These are phyloP conservation scores for Meripilus lineatus DNA, from an alignment of 1,284 basidiomycete species.

Conservation along the genomic window DNA sequence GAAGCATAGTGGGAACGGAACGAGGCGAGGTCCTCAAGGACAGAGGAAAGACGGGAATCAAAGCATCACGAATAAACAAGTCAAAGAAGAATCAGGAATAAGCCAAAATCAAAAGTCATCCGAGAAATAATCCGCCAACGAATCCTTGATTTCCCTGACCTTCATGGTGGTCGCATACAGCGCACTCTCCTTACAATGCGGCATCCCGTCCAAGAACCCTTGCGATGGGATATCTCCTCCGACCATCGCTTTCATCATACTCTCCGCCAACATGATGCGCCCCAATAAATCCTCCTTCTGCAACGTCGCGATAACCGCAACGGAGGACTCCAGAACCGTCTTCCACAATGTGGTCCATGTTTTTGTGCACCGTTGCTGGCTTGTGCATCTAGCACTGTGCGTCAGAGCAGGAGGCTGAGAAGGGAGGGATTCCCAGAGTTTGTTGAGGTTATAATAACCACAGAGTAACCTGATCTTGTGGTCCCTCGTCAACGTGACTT, in stretches of 20 bases:
- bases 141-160: conserved; percentile 28
- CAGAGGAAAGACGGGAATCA: no score
- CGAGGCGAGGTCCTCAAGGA: no score
- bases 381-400: conserved; percentile 35
- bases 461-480: conserved; percentile 39
- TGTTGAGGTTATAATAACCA: conserved; percentile 38
- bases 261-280: conserved; percentile 36
- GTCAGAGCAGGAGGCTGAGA: conserved; percentile 32
- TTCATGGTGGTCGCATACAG: conserved; percentile 23
- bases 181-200: conserved; percentile 30
- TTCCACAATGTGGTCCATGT: conserved; percentile 38
- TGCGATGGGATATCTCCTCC: conserved; percentile 35
- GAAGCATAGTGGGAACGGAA: no score
- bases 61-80: no score
- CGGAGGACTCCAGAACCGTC: conserved; percentile 32
- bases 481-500: conserved; percentile 30
- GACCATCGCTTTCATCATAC: conserved; percentile 35
- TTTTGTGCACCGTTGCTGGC: conserved; percentile 37
- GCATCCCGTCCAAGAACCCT: conserved; percentile 35
- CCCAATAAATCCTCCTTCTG: conserved; percentile 36
- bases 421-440: conserved; percentile 37
- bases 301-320: conserved; percentile 28
- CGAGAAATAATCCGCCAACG: conserved; percentile 28
- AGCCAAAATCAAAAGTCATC: conserved; percentile 24
- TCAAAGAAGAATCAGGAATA: not conserved